Conservation (phyloP, 2,329 filamentous ascomycete genomes). For the Torrubiellomyces zombiae region DNA sequence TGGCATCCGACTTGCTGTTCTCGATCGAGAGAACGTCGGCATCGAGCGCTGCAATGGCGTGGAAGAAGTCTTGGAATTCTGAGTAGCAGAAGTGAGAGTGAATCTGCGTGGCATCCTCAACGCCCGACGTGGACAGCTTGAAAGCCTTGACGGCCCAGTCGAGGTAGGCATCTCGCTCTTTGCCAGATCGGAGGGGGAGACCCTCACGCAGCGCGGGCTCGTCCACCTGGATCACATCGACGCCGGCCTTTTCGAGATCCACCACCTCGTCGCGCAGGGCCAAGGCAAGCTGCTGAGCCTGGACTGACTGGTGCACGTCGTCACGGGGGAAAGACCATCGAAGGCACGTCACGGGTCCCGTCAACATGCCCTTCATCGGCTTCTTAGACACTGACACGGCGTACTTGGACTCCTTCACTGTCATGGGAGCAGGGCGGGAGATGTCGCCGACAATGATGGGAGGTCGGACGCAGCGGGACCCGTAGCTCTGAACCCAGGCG, state of each 20-base stretch:
- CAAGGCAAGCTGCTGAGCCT: constrained; percentile 96
- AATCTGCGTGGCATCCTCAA: constrained; percentile 93
- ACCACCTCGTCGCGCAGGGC: constrained; percentile 96
- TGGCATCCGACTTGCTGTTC: constrained; percentile 99
- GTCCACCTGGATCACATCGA: constrained; percentile 97
- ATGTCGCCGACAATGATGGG: constrained; percentile 98
- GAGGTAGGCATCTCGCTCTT: constrained; percentile 93
- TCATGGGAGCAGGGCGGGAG: constrained; percentile 92
- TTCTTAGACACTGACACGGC: constrained; percentile 91
- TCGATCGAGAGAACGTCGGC: constrained; percentile 97
- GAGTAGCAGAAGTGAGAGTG: constrained; percentile 99
- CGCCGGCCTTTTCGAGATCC: constrained; percentile 90
- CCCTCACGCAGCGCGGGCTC: constrained; percentile 98
- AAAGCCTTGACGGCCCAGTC: constrained; percentile 96
- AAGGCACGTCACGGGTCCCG: constrained; percentile 94
- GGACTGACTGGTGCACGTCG: constrained; percentile 96
- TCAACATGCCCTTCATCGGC: constrained; percentile 99
- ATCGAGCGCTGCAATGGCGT: constrained; percentile 94
- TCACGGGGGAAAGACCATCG: constrained; percentile 99
- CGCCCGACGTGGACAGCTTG: constrained; percentile 85
- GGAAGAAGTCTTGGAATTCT: constrained; percentile 99
- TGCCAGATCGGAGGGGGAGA: constrained; percentile 85
- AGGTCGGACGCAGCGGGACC: constrained; percentile 93
- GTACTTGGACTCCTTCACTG: constrained; percentile 99
- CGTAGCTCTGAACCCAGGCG: constrained; percentile 97